Percentiles rank a stretch among this genome's conserved stretches.
These are phyloP conservation scores for Fusarium graminum DNA, from an alignment of 2,329 filamentous ascomycete genomes.

Conservation along the genomic window DNA sequence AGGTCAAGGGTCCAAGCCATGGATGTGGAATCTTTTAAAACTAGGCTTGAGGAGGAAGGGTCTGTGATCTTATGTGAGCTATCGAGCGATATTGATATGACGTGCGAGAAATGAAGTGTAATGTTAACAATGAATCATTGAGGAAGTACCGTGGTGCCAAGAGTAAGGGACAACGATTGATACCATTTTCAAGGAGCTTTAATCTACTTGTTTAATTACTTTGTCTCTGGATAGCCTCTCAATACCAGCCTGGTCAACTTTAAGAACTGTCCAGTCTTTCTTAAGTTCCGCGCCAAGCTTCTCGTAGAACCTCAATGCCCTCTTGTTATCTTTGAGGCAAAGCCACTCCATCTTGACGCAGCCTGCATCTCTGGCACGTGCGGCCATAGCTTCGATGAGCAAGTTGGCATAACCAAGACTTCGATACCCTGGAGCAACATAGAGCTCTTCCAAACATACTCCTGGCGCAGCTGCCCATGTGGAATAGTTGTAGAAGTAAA, in stretches of 20 bases:
- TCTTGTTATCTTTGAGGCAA: conserved; percentile 2
- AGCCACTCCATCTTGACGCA: conserved; percentile 25
- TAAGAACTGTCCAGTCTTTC: conserved; percentile 9
- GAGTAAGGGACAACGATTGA: too few relatives aligned
- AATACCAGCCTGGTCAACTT: conserved; percentile 11
- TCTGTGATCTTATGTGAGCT: not conserved
- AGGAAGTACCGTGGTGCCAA: too few relatives aligned
- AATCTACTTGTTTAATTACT: too few relatives aligned
- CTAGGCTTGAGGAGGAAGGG: conserved; percentile 25
- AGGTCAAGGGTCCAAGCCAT: conserved; percentile 3
- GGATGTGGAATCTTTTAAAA: conserved; percentile 31
- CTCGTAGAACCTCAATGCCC: conserved; percentile 6
- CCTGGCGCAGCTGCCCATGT: conserved; percentile 18
- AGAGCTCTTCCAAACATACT: conserved; percentile 16
- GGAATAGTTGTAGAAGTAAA: conserved; percentile 18
- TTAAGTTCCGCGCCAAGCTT: conserved; percentile 10
- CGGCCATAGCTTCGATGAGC: conserved; percentile 6
- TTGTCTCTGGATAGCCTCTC: not conserved
- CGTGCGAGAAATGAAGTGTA: too few relatives aligned
- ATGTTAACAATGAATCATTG: too few relatives aligned
- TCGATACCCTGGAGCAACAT: not conserved
- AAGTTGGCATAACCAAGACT: conserved; percentile 13
- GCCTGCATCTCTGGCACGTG: not conserved
- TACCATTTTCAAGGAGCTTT: too few relatives aligned
- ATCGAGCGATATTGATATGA: not conserved